phyloP scores from a whole-genome alignment of 2,329 filamentous ascomycete species.

The Elsinoe arachidis region DNA sequence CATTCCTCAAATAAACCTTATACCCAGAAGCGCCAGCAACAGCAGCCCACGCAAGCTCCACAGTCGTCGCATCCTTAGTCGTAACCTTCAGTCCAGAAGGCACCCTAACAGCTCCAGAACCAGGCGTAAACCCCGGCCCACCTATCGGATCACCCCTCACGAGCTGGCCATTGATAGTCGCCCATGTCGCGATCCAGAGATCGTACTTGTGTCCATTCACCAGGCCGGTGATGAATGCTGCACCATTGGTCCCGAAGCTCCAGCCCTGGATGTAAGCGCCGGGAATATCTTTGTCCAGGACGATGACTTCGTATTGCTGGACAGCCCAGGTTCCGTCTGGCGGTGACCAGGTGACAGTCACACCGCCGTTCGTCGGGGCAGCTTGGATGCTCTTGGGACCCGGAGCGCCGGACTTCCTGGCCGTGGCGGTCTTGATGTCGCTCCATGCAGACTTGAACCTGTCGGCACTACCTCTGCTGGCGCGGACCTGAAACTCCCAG shows the following conservation, averaged over 20 bases:
- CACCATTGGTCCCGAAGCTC: constrained; percentile 12
- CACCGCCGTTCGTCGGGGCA: constrained; percentile 6
- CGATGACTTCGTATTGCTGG: constrained; percentile 15
- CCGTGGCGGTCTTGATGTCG: constrained; percentile 3
- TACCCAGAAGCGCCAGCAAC: background rate
- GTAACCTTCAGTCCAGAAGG: background rate
- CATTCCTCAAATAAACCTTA: background rate
- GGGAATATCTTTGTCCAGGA: constrained; percentile 14
- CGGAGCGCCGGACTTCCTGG: constrained; percentile 11
- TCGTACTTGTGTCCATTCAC: constrained; percentile 14
- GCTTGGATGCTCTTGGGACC: constrained; percentile 15
- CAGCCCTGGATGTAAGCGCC: constrained; percentile 14
- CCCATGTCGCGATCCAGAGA: constrained; percentile 17
- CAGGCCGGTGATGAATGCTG: constrained; percentile 12
- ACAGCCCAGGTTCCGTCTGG: constrained; percentile 14
- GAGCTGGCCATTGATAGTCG: background rate
- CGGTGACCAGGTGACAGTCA: constrained; percentile 15
- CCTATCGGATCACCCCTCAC: background rate
- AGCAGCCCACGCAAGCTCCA: background rate
- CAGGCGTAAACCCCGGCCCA: background rate
- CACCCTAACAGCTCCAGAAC: background rate
- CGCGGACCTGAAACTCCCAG: constrained; percentile 18
- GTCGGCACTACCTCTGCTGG: constrained; percentile 6
- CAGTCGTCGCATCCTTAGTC: background rate
- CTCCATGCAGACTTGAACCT: constrained; percentile 15